Evolutionary conservation across 2,329 filamentous ascomycete genomes (phyloP).

Genomic region (Pleurostoma richardsiae): DNA sequence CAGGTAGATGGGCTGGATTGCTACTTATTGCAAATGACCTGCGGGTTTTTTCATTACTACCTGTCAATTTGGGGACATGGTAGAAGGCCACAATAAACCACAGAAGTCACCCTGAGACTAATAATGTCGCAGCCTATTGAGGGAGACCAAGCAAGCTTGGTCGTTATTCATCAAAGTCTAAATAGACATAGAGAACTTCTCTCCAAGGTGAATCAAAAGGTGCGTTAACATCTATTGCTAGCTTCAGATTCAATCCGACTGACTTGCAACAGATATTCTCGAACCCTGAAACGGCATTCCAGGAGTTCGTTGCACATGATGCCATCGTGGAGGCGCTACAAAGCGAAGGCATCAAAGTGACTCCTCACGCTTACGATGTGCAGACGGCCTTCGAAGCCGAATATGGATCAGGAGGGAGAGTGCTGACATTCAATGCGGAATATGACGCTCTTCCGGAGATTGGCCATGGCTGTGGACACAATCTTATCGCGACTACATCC

Average conservation of each 20-base stretch:
- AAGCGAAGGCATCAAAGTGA: neutral
- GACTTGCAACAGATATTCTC: neutral
- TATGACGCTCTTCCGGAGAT: conserved; percentile 2
- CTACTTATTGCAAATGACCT: too few species aligned
- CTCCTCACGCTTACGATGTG: conserved; percentile 1
- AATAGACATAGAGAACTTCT: neutral
- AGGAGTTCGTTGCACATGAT: neutral
- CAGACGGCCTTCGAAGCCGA: neutral
- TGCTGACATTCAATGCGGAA: conserved; percentile 1
- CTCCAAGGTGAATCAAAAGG: neutral
- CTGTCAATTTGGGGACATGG: too few species aligned
- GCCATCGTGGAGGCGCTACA: neutral
- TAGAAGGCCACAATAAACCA: too few species aligned
- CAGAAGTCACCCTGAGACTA: too few species aligned
- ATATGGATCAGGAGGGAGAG: neutral
- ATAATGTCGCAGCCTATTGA: neutral
- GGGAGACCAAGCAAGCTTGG: neutral
- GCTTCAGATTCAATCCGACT: neutral
- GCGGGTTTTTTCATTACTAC: too few species aligned
- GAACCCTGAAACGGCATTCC: neutral
- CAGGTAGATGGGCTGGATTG: too few species aligned
- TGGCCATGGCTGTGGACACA: conserved; percentile 2
- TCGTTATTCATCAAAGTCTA: neutral
- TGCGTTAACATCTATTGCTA: neutral
- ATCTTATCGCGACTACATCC: conserved; percentile 2